Evolutionary conservation across 306 rosid genomes (phyloP), one percentile per base, ranked within the genome.

Genomic region (Acmispon strigosus): DNA sequence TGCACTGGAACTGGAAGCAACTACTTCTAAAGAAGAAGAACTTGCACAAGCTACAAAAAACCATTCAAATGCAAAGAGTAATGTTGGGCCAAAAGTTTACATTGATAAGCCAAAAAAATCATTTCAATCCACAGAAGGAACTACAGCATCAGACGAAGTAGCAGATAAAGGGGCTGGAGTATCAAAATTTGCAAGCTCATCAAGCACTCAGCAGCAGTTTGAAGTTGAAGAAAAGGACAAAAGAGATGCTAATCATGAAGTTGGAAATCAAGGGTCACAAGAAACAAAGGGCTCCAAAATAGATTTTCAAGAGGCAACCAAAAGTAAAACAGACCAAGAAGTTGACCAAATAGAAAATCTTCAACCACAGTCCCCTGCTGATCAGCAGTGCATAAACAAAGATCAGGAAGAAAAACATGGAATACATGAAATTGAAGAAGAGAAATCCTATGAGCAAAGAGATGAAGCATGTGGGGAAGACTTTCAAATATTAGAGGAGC

Each of bases 151-250:
- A 39, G 63, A 76, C 51, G 27, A 2, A 19, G 19, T 7, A 16
- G 63, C 59, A 14, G 52, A 77, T 41, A 19, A 61, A 52, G 42
- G 10, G 12, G 73, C 4, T 58, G 53, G 64, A 48, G 41, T 68
- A 13, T 75, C 66, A 49, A 57, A 56, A 0, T 4, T 13, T 41
- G 9, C 44, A 41, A 66, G 34, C 7, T 19, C 42, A 24, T 13
- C 73, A 13, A 2, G 71, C n/a, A 59, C 51, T 60, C 55, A 76
- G 74, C 55, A 76, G 74, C 52, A 57, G 48, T 37, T 16, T 24
- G 44, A 73, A 76, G 45, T 14, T 24, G 20, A 50, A 73, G 66
- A 39, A 16, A 41, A 24, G 27, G 53, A 52, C 16, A 45, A 56
- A 14, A 15, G 1, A 41, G 67, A 53, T 6, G 62, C 43, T 66